A percentile compares a stretch with the other conserved stretches of the same genome.
These are phyloP conservation scores for Heimioporus sp. DNA, from an alignment of 768 basidiomycete species.

Conservation along the genomic window DNA sequence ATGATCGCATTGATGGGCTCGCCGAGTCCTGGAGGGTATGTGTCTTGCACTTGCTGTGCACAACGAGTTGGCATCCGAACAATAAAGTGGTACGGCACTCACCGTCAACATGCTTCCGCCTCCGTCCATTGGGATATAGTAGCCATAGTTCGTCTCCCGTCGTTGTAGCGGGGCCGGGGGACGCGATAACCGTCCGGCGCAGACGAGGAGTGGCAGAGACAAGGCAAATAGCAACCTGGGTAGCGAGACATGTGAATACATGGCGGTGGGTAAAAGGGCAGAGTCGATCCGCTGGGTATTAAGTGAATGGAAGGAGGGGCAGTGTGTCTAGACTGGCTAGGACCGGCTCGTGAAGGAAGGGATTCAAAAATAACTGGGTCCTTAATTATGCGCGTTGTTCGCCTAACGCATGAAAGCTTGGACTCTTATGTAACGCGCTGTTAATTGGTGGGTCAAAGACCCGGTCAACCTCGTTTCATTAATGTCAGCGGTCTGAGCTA, in stretches of 20 bases:
- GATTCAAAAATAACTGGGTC: neutral
- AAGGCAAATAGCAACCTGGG: slow-evolving; percentile 7
- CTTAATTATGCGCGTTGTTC: too few relatives aligned
- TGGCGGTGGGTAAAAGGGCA: neutral
- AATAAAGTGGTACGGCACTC: slow-evolving; percentile 22
- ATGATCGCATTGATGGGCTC: slow-evolving; percentile 88
- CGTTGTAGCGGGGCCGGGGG: slow-evolving; percentile 13
- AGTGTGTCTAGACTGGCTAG: too few relatives aligned
- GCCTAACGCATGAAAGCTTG: too few relatives aligned
- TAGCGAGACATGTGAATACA: neutral
- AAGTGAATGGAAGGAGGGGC: neutral
- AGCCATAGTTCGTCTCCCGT: slow-evolving; percentile 43
- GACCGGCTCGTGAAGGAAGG: slow-evolving; percentile 1
- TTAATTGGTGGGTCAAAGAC: too few relatives aligned
- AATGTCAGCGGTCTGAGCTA: too few relatives aligned
- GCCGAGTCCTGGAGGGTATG: slow-evolving; percentile 70
- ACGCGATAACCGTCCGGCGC: neutral
- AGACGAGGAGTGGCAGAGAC: slow-evolving; percentile 9
- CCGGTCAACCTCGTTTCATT: too few relatives aligned
- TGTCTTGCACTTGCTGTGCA: slow-evolving; percentile 48
- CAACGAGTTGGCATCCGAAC: neutral
- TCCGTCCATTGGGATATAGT: slow-evolving; percentile 48
- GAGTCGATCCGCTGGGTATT: slow-evolving; percentile 2
- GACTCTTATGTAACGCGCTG: too few relatives aligned
- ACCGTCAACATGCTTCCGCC: slow-evolving; percentile 78